A percentile compares a stretch with the other conserved stretches of the same genome.
These are phyloP conservation scores for Metarhizium robertsii DNA, from an alignment of 2,329 filamentous ascomycete species.

Conservation along the genomic window DNA sequence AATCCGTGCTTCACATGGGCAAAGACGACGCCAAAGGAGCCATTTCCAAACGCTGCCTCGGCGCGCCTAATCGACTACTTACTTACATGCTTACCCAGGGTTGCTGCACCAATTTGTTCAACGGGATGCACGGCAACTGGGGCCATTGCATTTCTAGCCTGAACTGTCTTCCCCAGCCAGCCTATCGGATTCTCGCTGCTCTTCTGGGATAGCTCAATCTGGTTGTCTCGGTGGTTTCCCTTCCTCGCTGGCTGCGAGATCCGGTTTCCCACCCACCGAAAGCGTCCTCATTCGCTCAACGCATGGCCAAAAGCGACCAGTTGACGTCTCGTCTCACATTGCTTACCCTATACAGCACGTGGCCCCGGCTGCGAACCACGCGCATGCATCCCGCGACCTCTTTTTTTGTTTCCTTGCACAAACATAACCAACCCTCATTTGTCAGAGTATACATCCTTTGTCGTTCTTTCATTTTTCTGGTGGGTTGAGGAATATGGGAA, in stretches of 20 bases:
- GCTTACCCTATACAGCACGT: background rate
- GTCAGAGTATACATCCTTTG: no score
- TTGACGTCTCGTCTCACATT: background rate
- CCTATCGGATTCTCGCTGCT: constrained; percentile 3
- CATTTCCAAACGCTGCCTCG: background rate
- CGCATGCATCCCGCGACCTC: background rate
- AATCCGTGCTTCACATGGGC: constrained; percentile 1
- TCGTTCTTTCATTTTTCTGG: no score
- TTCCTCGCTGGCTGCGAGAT: no score
- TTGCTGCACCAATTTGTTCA: no score
- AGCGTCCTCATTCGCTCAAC: no score
- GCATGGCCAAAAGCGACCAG: no score
- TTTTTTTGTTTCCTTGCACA: no score
- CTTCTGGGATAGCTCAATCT: constrained; percentile 3
- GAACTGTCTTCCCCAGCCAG: background rate
- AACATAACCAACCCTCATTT: no score
- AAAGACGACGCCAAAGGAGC: background rate
- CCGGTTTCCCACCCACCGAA: no score
- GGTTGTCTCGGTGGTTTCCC: background rate
- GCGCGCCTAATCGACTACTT: background rate
- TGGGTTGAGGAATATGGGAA: no score
- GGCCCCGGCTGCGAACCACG: background rate
- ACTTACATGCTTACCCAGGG: background rate
- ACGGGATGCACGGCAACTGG: no score
- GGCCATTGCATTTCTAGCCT: no score